phyloP scores from a whole-genome alignment of 441 rosid species.

The Macaranga tanarius region DNA sequence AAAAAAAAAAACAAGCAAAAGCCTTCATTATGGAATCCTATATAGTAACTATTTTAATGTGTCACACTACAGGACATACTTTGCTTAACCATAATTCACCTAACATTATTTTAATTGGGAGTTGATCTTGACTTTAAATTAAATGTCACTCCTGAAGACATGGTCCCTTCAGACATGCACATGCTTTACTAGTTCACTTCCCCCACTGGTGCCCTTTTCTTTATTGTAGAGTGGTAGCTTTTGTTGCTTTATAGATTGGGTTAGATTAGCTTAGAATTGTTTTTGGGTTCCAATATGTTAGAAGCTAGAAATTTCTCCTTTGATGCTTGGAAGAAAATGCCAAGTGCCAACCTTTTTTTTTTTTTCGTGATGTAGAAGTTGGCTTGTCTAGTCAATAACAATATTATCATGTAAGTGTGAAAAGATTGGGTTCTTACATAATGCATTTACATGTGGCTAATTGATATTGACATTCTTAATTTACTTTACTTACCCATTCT shows the following conservation, averaged over 20 bases:
- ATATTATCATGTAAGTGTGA: neutral
- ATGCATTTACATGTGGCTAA: neutral
- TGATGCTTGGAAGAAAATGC: neutral
- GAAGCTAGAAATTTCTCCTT: neutral
- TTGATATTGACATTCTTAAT: neutral
- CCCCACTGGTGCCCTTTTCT: neutral
- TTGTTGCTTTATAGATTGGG: conserved; percentile 13
- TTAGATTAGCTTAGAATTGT: neutral
- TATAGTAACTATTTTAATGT: too few relatives aligned
- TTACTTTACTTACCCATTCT: too few relatives aligned
- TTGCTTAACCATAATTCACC: conserved; percentile 17
- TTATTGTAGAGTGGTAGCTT: neutral
- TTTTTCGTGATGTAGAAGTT: conserved; percentile 10
- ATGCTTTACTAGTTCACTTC: neutral
- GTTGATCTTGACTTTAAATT: neutral
- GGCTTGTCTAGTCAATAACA: conserved; percentile 21
- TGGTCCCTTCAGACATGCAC: conserved; percentile 9
- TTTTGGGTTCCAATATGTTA: neutral
- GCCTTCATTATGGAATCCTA: neutral
- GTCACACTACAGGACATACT: neutral
- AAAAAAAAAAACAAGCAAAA: neutral
- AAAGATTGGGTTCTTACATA: neutral
- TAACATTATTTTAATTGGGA: conserved; percentile 16
- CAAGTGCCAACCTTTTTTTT: neutral
- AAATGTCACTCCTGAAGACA: neutral